Evolutionary conservation across 2,329 filamentous ascomycete genomes (phyloP).

Genomic region (Cercospora berteroae): DNA sequence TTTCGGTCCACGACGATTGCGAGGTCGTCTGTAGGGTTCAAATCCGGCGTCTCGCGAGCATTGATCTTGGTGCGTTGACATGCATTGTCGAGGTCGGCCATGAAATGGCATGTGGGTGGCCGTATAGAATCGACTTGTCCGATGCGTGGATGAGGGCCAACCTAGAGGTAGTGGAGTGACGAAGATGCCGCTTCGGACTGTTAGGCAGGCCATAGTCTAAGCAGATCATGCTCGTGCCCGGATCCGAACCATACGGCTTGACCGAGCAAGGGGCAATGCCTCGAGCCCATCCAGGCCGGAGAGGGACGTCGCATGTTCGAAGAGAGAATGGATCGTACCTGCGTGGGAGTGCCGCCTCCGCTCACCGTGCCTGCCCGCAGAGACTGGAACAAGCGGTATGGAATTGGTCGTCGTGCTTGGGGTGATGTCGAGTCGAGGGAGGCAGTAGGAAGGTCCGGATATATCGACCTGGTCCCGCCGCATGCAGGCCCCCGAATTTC

Average conservation of each 20-base stretch:
- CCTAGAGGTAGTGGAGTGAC: background rate
- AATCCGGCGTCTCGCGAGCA: background rate
- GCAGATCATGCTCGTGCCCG: background rate
- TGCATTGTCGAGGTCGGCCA: background rate
- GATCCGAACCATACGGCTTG: background rate
- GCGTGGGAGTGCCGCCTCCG: background rate
- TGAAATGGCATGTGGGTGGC: background rate
- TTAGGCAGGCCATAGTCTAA: background rate
- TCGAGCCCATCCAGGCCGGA: background rate
- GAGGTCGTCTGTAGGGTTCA: background rate
- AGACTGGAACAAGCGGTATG: background rate
- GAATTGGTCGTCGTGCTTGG: background rate
- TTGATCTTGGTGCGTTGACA: background rate
- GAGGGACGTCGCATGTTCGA: background rate
- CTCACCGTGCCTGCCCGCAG: background rate
- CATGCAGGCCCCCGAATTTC: conserved; percentile 27
- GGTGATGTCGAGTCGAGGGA: background rate
- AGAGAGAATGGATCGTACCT: background rate
- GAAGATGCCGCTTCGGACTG: background rate
- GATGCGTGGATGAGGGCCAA: background rate
- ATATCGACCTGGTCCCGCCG: conserved; percentile 19
- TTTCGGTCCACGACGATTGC: background rate
- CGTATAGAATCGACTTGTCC: background rate
- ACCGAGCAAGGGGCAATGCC: background rate
- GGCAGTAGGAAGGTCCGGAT: conserved; percentile 15